A percentile compares a stretch with the other conserved stretches of the same genome.
phyloP scores from a whole-genome alignment of 495 filamentous ascomycete species.

The Halenospora varia region DNA sequence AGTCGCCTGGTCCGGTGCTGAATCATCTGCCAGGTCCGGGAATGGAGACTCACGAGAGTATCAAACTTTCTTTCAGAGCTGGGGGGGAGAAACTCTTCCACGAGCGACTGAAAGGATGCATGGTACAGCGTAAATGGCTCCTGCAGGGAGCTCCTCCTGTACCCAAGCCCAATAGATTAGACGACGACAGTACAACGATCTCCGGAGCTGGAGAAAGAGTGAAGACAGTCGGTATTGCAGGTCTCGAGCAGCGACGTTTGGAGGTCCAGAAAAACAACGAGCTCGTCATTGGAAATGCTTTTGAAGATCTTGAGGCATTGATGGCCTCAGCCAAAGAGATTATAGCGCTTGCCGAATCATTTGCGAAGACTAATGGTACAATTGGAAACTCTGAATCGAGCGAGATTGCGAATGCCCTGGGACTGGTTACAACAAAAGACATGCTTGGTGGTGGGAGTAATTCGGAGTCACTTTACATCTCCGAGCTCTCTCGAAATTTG shows the following conservation, averaged over 20 bases:
- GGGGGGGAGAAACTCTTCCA: constrained; percentile 90
- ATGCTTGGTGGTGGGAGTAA: constrained; percentile 50
- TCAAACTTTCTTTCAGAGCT: constrained; percentile 87
- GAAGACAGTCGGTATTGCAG: constrained; percentile 83
- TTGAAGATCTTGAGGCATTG: constrained; percentile 93
- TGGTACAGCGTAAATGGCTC: constrained; percentile 95
- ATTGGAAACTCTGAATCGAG: constrained; percentile 73
- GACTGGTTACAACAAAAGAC: constrained; percentile 90
- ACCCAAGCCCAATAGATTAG: constrained; percentile 53
- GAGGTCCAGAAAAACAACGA: constrained; percentile 89
- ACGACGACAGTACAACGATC: constrained; percentile 17
- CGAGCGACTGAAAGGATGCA: constrained; percentile 78
- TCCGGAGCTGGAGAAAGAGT: constrained; percentile 36
- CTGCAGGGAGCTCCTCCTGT: constrained; percentile 89
- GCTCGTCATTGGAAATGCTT: constrained; percentile 85
- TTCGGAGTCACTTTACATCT: constrained; percentile 52
- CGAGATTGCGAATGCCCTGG: constrained; percentile 79
- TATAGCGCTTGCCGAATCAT: constrained; percentile 84
- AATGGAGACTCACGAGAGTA: constrained; percentile 62
- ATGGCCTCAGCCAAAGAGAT: constrained; percentile 98
- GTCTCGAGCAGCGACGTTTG: constrained; percentile 77
- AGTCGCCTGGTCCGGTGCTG: constrained; percentile 77
- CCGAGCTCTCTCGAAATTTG: constrained; percentile 83
- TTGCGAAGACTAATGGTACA: constrained; percentile 56
- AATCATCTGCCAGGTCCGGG: constrained; percentile 31